phyloP scores from a whole-genome alignment of 345 rosid species.

The Salix viminalis region DNA sequence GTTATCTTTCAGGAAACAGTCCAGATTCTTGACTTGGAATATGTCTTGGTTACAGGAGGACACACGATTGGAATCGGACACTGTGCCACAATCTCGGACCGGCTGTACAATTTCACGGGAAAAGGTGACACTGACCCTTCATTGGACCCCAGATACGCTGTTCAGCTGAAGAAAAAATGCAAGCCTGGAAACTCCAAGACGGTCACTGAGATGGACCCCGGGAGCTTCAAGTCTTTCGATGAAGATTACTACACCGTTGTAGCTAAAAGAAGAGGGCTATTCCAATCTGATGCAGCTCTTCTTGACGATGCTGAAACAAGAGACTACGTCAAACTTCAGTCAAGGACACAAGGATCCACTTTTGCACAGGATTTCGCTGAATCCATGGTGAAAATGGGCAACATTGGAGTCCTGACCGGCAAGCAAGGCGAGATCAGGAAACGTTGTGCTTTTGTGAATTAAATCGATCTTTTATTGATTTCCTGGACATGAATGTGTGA shows the following conservation, averaged over 20 bases:
- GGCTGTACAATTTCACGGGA: slow-evolving; percentile 59
- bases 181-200: slow-evolving; percentile 35
- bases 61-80: slow-evolving; percentile 61
- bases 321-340: too few species aligned
- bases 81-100: slow-evolving; percentile 29
- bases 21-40: too few species aligned
- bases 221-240: slow-evolving; percentile 54
- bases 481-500: too few species aligned
- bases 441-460: too few species aligned
- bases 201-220: slow-evolving; percentile 55
- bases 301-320: slow-evolving; percentile 5
- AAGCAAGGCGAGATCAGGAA: too few species aligned
- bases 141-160: slow-evolving; percentile 44
- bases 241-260: slow-evolving; percentile 41
- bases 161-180: slow-evolving; percentile 41
- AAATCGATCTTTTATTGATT: too few species aligned
- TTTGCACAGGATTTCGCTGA: too few species aligned
- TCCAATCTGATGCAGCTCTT: slow-evolving; percentile 61
- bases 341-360: too few species aligned
- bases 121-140: slow-evolving; percentile 56
- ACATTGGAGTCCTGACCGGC: too few species aligned
- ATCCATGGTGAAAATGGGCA: too few species aligned
- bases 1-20: background rate
- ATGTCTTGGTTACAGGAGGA: slow-evolving; percentile 26
- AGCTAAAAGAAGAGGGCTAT: slow-evolving; percentile 46